phyloP scores from a whole-genome alignment of 2,329 filamentous ascomycete species.

The Balansia obtecta region DNA sequence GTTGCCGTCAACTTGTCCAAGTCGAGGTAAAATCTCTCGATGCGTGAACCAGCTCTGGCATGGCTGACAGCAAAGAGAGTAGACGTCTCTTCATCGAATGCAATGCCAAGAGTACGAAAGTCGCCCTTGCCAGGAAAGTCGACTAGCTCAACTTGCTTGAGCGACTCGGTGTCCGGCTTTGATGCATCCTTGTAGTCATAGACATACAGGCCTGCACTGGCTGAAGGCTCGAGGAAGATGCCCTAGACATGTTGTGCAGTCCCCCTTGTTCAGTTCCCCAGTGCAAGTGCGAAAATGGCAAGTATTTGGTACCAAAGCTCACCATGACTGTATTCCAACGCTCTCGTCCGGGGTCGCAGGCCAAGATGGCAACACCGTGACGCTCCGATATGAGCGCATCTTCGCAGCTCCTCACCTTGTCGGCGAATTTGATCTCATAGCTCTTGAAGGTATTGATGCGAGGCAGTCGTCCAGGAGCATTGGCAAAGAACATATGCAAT shows the following conservation, averaged over 20 bases:
- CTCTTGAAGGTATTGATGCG: slow-evolving; percentile 15
- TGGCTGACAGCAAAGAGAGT: slow-evolving; percentile 27
- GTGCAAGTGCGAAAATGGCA: neutral
- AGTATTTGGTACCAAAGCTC: neutral
- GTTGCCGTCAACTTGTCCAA: slow-evolving; percentile 18
- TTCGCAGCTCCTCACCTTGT: slow-evolving; percentile 27
- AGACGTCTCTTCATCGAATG: slow-evolving; percentile 21
- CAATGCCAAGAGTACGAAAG: slow-evolving; percentile 28
- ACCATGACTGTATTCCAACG: slow-evolving; percentile 30
- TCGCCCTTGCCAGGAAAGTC: slow-evolving; percentile 18
- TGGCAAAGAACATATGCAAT: slow-evolving; percentile 14
- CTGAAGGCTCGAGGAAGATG: slow-evolving; percentile 10
- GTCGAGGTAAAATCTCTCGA: slow-evolving; percentile 29
- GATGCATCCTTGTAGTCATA: slow-evolving; percentile 21
- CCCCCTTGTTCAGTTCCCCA: neutral
- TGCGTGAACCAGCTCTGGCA: slow-evolving; percentile 18
- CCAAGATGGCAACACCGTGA: slow-evolving; percentile 22
- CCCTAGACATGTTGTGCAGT: slow-evolving; percentile 10
- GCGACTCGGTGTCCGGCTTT: slow-evolving; percentile 7
- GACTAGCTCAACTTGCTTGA: slow-evolving; percentile 12
- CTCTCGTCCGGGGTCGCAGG: slow-evolving; percentile 27
- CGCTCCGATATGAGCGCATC: slow-evolving; percentile 25
- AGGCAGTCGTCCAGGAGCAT: slow-evolving; percentile 18
- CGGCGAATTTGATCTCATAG: slow-evolving; percentile 21
- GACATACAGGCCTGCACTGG: slow-evolving; percentile 21